Conservation (phyloP, 1,139 yeast species). For the Yamadazyma sp. region DNA sequence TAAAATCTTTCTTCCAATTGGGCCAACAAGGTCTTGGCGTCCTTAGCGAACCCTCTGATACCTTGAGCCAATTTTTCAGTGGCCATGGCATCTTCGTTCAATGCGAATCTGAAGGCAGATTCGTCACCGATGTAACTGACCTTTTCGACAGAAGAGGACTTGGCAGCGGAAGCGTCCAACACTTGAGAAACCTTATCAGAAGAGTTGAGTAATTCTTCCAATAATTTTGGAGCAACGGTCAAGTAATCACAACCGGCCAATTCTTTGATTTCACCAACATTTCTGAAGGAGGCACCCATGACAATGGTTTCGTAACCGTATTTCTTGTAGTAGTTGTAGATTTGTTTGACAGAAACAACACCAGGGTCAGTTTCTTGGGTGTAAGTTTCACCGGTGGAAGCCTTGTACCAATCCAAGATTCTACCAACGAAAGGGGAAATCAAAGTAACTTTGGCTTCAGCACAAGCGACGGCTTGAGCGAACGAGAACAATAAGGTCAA, state of each 20-base stretch:
- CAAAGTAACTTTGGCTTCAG: slow-evolving; percentile 94
- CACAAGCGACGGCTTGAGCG: slow-evolving; percentile 98
- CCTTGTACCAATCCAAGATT: slow-evolving; percentile 98
- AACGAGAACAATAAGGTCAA: slow-evolving; percentile 93
- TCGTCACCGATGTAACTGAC: slow-evolving; percentile 83
- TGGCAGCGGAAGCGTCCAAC: slow-evolving; percentile 63
- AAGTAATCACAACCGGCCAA: slow-evolving; percentile 96
- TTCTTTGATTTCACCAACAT: slow-evolving; percentile 92
- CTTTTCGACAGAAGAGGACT: slow-evolving; percentile 59
- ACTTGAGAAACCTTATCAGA: slow-evolving; percentile 75
- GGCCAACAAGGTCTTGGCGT: slow-evolving; percentile 79
- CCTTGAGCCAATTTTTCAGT: slow-evolving; percentile 98
- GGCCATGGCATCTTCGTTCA: slow-evolving; percentile 98
- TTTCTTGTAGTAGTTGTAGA: slow-evolving; percentile 98
- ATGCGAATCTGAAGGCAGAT: slow-evolving; percentile 82
- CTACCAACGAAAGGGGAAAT: slow-evolving; percentile 99
- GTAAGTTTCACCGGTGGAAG: slow-evolving; percentile 86
- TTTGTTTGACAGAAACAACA: slow-evolving; percentile 82
- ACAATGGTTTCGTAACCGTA: slow-evolving; percentile 95
- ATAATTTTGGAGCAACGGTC: slow-evolving; percentile 91
- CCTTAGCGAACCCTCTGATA: slow-evolving; percentile 96
- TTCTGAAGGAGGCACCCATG: slow-evolving; percentile 99
- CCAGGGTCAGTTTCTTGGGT: slow-evolving; percentile 89
- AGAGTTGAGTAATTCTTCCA: slow-evolving; percentile 86
- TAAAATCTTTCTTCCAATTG: slow-evolving; percentile 73